Conservation (phyloP, 192 early-diverging fungal species). For the Coemansia sp. region DNA sequence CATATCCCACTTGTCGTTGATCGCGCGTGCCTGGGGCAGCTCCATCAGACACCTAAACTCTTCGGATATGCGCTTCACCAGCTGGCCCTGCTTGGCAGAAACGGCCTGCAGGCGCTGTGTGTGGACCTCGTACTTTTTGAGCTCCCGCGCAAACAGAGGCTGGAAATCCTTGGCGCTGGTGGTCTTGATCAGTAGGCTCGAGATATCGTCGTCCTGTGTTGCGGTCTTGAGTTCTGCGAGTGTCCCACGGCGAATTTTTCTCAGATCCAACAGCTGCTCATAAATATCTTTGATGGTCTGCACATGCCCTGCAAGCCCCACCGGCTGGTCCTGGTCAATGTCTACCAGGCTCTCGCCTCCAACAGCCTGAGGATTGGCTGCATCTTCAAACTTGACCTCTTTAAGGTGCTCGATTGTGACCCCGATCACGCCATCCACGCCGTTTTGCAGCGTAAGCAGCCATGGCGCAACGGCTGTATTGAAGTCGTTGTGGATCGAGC, state of each 20-base stretch:
- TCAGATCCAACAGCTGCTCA: conserved; percentile 45
- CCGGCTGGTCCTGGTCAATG: conserved; percentile 49
- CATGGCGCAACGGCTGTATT: conserved; percentile 41
- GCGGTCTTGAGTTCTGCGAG: conserved; percentile 56
- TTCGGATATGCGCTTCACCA: conserved; percentile 72
- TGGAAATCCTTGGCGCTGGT: conserved; percentile 77
- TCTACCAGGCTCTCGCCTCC: conserved; percentile 62
- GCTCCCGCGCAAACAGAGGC: conserved; percentile 86
- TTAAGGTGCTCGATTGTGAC: conserved; percentile 52
- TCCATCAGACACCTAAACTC: conserved; percentile 78
- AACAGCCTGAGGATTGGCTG: conserved; percentile 14
- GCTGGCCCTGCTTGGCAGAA: conserved; percentile 68
- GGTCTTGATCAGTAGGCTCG: conserved; percentile 34
- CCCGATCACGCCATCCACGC: conserved; percentile 53
- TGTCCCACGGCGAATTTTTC: conserved; percentile 48
- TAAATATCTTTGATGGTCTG: conserved; percentile 42
- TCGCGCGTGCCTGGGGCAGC: conserved; percentile 63
- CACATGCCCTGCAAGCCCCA: conserved; percentile 43
- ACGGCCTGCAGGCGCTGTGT: conserved; percentile 72
- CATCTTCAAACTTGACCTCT: conserved; percentile 41
- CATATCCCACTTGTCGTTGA: conserved; percentile 68
- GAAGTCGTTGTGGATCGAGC: conserved; percentile 51
- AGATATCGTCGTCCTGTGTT: conserved; percentile 85
- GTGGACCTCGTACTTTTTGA: conserved; percentile 86
- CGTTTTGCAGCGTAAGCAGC: conserved; percentile 46